phyloP scores from a whole-genome alignment of 2,329 filamentous ascomycete genomes.

The Hymenoscyphus occultus region DNA sequence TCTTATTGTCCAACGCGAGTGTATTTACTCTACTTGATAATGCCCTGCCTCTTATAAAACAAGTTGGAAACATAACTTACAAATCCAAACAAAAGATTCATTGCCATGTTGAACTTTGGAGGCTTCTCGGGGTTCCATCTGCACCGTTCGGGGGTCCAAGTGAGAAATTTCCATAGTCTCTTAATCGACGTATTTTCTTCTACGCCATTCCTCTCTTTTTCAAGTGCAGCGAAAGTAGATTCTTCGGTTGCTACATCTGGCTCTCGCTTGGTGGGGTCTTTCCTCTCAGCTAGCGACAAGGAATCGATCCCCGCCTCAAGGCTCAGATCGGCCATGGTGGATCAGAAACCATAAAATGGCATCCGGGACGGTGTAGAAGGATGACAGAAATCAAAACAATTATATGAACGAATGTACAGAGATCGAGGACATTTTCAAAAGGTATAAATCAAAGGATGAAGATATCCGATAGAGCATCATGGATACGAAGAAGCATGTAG shows the following conservation, averaged over 20 bases:
- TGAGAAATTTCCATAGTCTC: slow-evolving; percentile 37
- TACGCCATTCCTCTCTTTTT: slow-evolving; percentile 7
- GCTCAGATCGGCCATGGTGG: background rate
- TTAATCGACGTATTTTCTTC: slow-evolving; percentile 10
- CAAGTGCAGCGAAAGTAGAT: slow-evolving; percentile 10
- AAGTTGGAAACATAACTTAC: slow-evolving; percentile 30
- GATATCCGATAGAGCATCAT: background rate
- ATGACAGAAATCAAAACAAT: background rate
- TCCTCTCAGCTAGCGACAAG: background rate
- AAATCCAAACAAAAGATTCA: slow-evolving; percentile 64
- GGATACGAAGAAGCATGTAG: too few relatives aligned
- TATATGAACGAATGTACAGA: background rate
- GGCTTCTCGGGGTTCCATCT: slow-evolving; percentile 66
- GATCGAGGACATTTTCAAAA: background rate
- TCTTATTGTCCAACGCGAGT: background rate
- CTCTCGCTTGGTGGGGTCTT: background rate
- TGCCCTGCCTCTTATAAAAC: background rate
- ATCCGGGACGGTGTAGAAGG: background rate
- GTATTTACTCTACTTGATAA: background rate
- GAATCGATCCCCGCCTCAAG: background rate
- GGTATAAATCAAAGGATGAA: background rate
- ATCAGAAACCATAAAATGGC: background rate
- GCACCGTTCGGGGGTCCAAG: slow-evolving; percentile 63
- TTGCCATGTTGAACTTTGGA: slow-evolving; percentile 62
- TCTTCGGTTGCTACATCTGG: background rate